Conservation (phyloP, 192 early-diverging fungal species). For the Rhizophagus clarus region DNA sequence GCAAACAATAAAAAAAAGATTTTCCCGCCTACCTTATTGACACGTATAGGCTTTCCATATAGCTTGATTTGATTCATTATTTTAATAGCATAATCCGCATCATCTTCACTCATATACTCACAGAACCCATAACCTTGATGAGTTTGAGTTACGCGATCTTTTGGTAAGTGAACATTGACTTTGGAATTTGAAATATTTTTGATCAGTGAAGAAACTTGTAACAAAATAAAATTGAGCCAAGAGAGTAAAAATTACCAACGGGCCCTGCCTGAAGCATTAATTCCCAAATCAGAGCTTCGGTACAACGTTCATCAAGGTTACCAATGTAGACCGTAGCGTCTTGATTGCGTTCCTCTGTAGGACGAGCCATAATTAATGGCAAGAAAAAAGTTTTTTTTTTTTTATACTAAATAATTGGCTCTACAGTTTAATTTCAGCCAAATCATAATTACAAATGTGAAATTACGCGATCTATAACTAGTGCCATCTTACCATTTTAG, state of each 20-base stretch:
- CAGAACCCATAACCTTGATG: slow-evolving; percentile 97
- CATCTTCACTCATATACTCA: slow-evolving; percentile 91
- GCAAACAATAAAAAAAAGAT: background rate
- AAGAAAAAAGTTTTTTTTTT: background rate
- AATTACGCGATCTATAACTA: background rate
- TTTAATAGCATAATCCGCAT: slow-evolving; percentile 95
- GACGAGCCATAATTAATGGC: slow-evolving; percentile 13
- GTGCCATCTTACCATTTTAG: background rate
- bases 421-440: no score
- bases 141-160: slow-evolving; percentile 93
- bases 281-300: slow-evolving; percentile 96
- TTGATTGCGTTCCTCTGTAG: slow-evolving; percentile 83
- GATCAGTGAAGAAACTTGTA: background rate
- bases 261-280: slow-evolving; percentile 98
- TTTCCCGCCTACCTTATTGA: slow-evolving; percentile 72
- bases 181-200: slow-evolving; percentile 8
- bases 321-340: slow-evolving; percentile 98
- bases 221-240: background rate
- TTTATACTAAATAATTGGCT: no score
- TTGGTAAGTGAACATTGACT: slow-evolving; percentile 95
- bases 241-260: slow-evolving; percentile 56
- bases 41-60: slow-evolving; percentile 91
- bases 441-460: background rate
- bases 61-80: slow-evolving; percentile 98
- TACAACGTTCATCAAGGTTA: slow-evolving; percentile 93